These are phyloP conservation scores for Clonostachys chloroleuca DNA, from an alignment of 2,329 filamentous ascomycete species.

Conservation along the genomic window DNA sequence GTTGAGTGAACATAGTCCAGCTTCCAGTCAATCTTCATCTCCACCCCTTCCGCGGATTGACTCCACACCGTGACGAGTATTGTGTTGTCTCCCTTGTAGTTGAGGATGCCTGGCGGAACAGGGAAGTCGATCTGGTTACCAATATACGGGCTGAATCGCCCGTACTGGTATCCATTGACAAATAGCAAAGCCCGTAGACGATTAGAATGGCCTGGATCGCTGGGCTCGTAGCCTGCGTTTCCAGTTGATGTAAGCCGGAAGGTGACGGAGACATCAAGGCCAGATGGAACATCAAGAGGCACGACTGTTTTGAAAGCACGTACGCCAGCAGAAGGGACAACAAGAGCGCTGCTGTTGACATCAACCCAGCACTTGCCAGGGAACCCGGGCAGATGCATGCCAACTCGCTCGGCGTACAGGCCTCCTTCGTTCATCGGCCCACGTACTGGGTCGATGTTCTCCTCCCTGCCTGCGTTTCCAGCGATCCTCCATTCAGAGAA, in stretches of 20 bases:
- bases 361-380: conserved; percentile 38
- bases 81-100: conserved; percentile 54
- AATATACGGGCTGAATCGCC: conserved; percentile 53
- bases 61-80: conserved; percentile 56
- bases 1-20: conserved; percentile 49
- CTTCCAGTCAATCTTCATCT: conserved; percentile 42
- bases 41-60: conserved; percentile 45
- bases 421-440: conserved; percentile 55
- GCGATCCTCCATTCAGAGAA: conserved; percentile 55
- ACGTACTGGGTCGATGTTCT: conserved; percentile 48
- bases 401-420: conserved; percentile 51
- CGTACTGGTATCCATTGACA: conserved; percentile 64
- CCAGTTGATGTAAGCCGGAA: conserved; percentile 44
- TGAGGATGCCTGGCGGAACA: conserved; percentile 52
- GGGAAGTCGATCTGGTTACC: conserved; percentile 58
- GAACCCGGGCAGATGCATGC: conserved; percentile 54
- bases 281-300: conserved; percentile 41
- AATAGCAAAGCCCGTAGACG: conserved; percentile 48
- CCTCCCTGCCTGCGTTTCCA: conserved; percentile 49
- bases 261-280: conserved; percentile 51
- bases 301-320: conserved; percentile 50
- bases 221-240: conserved; percentile 27
- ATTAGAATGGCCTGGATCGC: conserved; percentile 21
- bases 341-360: conserved; percentile 23
- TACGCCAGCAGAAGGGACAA: conserved; percentile 44